phyloP scores from a whole-genome alignment of 1,284 basidiomycete species.

The Leccinum holopus region DNA sequence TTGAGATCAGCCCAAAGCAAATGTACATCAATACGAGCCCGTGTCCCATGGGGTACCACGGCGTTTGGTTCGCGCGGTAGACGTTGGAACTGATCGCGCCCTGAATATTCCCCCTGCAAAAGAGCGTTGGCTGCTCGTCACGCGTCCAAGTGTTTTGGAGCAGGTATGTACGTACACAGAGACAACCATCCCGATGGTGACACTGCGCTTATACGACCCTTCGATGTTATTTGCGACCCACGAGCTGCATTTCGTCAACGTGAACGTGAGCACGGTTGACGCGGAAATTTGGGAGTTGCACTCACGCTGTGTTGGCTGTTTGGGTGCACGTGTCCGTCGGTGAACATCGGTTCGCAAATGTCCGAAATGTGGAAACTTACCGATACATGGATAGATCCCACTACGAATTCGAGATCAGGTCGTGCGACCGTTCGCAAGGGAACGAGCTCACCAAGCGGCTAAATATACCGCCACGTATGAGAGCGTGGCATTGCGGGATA shows the following conservation, averaged over 20 bases:
- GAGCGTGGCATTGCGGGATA: constrained; percentile 59
- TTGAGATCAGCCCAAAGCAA: constrained; percentile 56
- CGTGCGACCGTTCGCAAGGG: background rate
- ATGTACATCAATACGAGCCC: constrained; percentile 72
- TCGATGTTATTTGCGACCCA: constrained; percentile 77
- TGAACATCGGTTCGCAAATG: no score
- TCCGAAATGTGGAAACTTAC: no score
- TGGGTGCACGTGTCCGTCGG: background rate
- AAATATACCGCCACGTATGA: constrained; percentile 72
- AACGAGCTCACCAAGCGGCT: constrained; percentile 54
- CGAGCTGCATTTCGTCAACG: constrained; percentile 39
- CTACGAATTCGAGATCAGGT: background rate
- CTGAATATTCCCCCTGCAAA: constrained; percentile 56
- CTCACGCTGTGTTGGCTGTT: constrained; percentile 63
- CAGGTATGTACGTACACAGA: constrained; percentile 45
- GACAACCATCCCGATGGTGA: constrained; percentile 66
- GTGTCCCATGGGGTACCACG: constrained; percentile 70
- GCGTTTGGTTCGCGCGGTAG: constrained; percentile 63
- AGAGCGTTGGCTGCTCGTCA: background rate
- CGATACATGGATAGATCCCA: no score
- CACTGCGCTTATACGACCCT: constrained; percentile 74
- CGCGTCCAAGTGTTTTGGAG: background rate
- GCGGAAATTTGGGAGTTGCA: no score
- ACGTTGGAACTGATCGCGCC: constrained; percentile 72
- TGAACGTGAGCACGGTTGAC: no score